Evolutionary conservation across 2,329 filamentous ascomycete species (phyloP), one percentile per base, ranked within the genome.

Genomic region (Phyllosticta capitalensis): DNA sequence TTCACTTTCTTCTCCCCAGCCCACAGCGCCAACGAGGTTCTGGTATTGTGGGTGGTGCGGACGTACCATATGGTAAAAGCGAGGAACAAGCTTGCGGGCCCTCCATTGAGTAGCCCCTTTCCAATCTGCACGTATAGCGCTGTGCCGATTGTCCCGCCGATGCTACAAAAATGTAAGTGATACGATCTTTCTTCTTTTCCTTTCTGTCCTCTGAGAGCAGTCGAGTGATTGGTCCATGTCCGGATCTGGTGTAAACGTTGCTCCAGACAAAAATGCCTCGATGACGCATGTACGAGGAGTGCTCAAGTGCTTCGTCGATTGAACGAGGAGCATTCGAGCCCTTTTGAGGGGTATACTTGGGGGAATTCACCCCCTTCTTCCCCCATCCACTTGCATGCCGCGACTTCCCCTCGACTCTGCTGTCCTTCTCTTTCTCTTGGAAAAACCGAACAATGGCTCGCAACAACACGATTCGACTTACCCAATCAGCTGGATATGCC

Each of bases 91-190:
- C 74, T 75, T n/a, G 62, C 76, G 10, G 76, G 76, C 5, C 76
- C 76, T 30, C 76, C 76, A 65, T 77, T 76, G 66, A 78, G 69
- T 62, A 78, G 64, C 21, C 75, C 75, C 54, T 67, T 68, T 26
- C 76, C 76, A 58, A 78, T 78, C 57, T 77, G 75, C 7, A 78
- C 76, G 63, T 76, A 78, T 1, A 78, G 67, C 0, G 75, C 75
- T n/a, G 76, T 78, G 24, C 76, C 76, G 63, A 78, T 78, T 0
- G 76, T 78, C 45, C 76, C 75, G 55, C 73, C 71, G 55, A 74
- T 74, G 57, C 58, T 49, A 12, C 5, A 20, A 20, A 52, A 14
- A 19, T 12, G 21, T 52, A 21, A 30, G 26, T 19, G 14, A 52
- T 1, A 3, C 14, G 2, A n/a, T 45, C 38, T n/a, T 45, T 45